These are phyloP conservation scores for Remersonia thermophila DNA, from an alignment of 2,329 filamentous ascomycete genomes.

Conservation along the genomic window DNA sequence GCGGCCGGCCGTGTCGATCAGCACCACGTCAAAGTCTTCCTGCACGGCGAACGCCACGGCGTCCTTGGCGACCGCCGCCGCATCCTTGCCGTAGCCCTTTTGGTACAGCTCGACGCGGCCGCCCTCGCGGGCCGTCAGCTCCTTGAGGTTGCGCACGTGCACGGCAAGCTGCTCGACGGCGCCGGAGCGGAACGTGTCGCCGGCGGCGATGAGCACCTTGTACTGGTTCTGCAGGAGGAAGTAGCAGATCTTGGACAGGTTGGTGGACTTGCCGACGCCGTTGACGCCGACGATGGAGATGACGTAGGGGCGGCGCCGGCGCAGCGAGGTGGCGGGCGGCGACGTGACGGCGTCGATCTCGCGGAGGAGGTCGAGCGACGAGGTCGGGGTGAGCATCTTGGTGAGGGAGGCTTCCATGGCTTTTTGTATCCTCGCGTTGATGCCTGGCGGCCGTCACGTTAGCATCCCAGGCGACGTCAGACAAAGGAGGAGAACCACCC, in stretches of 20 bases:
- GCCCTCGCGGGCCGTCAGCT: constrained; percentile 73
- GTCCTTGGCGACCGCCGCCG: constrained; percentile 87
- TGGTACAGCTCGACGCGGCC: constrained; percentile 85
- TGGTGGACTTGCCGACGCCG: constrained; percentile 95
- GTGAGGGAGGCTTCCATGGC: constrained; percentile 87
- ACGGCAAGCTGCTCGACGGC: constrained; percentile 95
- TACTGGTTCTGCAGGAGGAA: constrained; percentile 97
- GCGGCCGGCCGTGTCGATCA: constrained; percentile 92
- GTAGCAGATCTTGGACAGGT: constrained; percentile 94
- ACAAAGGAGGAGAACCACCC: constrained; percentile 19
- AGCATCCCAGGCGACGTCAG: constrained; percentile 8
- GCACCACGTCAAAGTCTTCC: constrained; percentile 76
- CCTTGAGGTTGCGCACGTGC: constrained; percentile 85
- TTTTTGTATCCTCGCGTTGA: constrained; percentile 68
- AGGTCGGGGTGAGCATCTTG: constrained; percentile 92
- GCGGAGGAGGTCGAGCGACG: constrained; percentile 83
- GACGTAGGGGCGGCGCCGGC: constrained; percentile 71
- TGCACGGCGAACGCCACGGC: constrained; percentile 70
- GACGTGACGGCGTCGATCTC: constrained; percentile 73
- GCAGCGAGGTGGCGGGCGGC: constrained; percentile 50
- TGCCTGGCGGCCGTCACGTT: constrained; percentile 29
- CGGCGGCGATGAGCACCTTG: constrained; percentile 84
- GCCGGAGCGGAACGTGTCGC: constrained; percentile 92
- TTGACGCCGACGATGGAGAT: constrained; percentile 98
- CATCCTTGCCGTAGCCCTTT: constrained; percentile 95